Conservation (phyloP, 208 protist genomes). For the Leishmania tropica region DNA sequence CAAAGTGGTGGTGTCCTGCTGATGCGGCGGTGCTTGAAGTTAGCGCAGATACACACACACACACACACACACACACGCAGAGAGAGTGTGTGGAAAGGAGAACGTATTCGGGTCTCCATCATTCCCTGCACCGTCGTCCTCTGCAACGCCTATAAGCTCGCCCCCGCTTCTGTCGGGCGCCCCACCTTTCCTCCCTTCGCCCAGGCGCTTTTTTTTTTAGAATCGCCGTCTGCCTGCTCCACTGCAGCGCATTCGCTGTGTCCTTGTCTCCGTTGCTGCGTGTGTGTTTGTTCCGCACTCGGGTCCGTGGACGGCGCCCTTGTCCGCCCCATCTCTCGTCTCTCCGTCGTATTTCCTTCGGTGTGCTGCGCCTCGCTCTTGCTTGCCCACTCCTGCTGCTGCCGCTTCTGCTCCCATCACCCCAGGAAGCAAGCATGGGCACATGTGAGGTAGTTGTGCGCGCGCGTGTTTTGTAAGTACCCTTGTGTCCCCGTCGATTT, state of each 20-base stretch:
- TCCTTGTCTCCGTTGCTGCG: background rate
- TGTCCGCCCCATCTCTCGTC: background rate
- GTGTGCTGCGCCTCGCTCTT: background rate
- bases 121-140: background rate
- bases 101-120: background rate
- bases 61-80: background rate
- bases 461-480: background rate
- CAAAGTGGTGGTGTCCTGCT: background rate
- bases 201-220: background rate
- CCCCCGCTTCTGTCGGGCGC: background rate
- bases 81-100: background rate
- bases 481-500: background rate
- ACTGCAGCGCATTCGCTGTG: background rate
- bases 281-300: background rate
- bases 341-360: background rate
- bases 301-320: background rate
- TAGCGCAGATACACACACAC: background rate
- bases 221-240: background rate
- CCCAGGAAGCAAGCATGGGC: background rate
- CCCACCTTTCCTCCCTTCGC: background rate
- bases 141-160: background rate
- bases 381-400: background rate
- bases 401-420: background rate
- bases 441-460: background rate
- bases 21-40: background rate